Conservation (phyloP, 768 basidiomycete genomes). For the Phlebiopsis gigantea region DNA sequence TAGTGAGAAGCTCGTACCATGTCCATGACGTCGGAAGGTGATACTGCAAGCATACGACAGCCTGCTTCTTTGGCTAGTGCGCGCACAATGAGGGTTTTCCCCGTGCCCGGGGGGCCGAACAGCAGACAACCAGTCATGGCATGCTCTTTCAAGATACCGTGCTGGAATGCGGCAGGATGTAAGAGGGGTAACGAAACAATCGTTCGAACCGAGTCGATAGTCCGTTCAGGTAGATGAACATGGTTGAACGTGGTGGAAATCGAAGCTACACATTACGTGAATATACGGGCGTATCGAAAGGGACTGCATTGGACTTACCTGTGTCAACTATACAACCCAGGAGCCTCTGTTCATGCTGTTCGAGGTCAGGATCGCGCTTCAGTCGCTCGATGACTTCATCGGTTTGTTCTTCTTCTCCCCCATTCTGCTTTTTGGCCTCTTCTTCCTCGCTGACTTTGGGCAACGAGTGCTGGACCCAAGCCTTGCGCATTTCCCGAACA, state of each 20-base stretch:
- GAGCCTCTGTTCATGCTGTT: conserved; percentile 75
- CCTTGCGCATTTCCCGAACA: conserved; percentile 45
- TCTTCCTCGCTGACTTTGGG: conserved; percentile 34
- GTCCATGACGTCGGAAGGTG: conserved; percentile 94
- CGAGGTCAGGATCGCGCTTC: conserved; percentile 70
- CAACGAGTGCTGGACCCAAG: conserved; percentile 51
- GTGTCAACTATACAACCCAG: conserved; percentile 85
- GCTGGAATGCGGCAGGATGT: conserved; percentile 81
- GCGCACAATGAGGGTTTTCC: conserved; percentile 85
- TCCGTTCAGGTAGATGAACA: conserved; percentile 83
- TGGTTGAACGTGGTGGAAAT: conserved; percentile 83
- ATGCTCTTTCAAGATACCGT: conserved; percentile 87
- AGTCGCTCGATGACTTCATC: conserved; percentile 78
- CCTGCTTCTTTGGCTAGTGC: conserved; percentile 93
- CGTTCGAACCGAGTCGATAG: conserved; percentile 88
- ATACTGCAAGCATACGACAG: conserved; percentile 86
- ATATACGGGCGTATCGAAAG: conserved; percentile 2
- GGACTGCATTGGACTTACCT: conserved; percentile 33
- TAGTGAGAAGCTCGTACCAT: conserved; percentile 65
- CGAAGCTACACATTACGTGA: conserved; percentile 37
- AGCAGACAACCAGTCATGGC: conserved; percentile 87
- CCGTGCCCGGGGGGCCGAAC: conserved; percentile 92
- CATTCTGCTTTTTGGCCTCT: conserved; percentile 28
- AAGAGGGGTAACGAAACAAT: conserved; percentile 87
- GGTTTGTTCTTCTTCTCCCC: conserved; percentile 17